Base-by-base conservation (phyloP, 2,329 filamentous ascomycete genomes). In the Pseudocercospora fuligena region DNA sequence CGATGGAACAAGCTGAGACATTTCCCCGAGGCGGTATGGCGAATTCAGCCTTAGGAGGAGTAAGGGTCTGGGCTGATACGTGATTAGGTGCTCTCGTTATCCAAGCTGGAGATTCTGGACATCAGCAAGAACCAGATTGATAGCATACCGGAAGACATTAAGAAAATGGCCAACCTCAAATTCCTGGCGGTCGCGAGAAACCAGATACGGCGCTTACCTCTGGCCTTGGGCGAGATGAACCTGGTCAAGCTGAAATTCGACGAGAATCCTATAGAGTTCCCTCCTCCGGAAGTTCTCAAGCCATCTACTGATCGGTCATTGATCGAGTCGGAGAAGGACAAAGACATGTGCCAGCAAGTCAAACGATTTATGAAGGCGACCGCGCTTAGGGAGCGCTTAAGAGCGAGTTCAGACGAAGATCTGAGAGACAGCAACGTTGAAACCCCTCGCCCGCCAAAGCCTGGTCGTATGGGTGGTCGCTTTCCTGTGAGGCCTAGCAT, bases 181-280 rank as follows among this genome's bases (percentile, higher is more conserved):
- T 94, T 97, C 16, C 84, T 98, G 63, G 94, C 93, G 1, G 87
- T 97, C 40, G 91, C 92, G 72, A 92, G 92, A 76, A 97, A 97
- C 78, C 88, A 90, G 66, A 92, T 98, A 73, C 89, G 92, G 70
- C 90, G 94, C 72, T 82, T 98, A 19, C 94, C 94, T 1, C 82
- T 92, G 6, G 94, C 92, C 70, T 82, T 98, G 23, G 93, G 92
- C 63, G 93, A 97, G 70, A 97, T 97, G 91, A 95, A 93, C 63
- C 82, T 98, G 66, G 92, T 94, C 76, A 91, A 96, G 71, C 84
- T 98, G 64, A 97, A 97, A 78, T 88, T 97, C 40, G 91, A 94
- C 65, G 93, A 93, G 54, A 97, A 97, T 73, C 92, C 92, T 8
- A 87, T 97, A 66, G 87, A 86, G 66, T 94, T 94, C 73, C 93